Evolutionary conservation across 78 protist species (phyloP).

Genomic region (Creolimax fragrantissima): DNA sequence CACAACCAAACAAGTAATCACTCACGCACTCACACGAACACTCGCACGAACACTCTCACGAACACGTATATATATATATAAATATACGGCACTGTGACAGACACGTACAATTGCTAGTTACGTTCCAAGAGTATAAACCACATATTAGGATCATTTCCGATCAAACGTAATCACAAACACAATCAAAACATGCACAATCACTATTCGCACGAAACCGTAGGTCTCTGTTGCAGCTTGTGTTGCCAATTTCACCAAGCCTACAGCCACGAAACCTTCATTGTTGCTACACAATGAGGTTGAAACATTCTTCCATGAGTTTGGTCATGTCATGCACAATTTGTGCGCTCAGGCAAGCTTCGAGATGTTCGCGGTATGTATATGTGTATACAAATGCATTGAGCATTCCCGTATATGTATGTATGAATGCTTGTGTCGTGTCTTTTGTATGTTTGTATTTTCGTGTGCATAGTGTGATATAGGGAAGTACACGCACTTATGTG

Average conservation of each 20-base stretch:
- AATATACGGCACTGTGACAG: no score
- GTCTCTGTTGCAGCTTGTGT: constrained; percentile 20
- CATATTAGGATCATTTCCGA: no score
- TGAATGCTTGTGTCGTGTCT: not conserved
- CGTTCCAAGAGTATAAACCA: no score
- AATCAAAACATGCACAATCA: no score
- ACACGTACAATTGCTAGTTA: no score
- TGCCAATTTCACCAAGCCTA: constrained; percentile 31
- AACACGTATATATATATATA: no score
- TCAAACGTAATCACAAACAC: no score
- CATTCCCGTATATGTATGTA: not conserved
- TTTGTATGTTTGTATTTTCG: not conserved
- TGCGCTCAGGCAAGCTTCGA: not conserved
- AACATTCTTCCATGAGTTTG: constrained; percentile 57
- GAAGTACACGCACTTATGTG: not conserved
- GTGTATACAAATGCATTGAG: no score
- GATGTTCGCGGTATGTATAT: constrained; percentile 24
- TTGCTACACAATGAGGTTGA: constrained; percentile 24
- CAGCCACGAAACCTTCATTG: constrained; percentile 31
- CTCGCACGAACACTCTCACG: no score
- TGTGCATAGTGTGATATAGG: not conserved
- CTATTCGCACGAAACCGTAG: no score
- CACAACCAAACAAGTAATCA: no score
- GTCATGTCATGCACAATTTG: constrained; percentile 45
- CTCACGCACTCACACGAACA: no score